These are phyloP conservation scores for Phytophthora constricta DNA, from an alignment of 352 stramenopile species.

Conservation along the genomic window DNA sequence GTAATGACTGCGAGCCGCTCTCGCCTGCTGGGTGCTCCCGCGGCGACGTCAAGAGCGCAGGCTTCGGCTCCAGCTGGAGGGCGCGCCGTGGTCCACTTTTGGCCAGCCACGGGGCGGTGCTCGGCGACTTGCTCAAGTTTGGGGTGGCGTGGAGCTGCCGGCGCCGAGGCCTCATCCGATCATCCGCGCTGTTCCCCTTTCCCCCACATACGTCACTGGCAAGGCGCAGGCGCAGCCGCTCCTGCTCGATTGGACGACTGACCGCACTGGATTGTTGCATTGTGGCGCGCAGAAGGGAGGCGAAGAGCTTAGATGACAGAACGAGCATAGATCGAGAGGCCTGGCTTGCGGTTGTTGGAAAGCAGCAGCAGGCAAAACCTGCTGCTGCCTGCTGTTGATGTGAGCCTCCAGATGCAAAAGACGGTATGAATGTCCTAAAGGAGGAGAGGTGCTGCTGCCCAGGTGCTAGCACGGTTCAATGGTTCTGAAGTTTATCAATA, in stretches of 20 bases:
- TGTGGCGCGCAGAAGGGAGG: constrained; percentile 34
- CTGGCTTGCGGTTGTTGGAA: no score
- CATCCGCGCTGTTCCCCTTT: constrained; percentile 1
- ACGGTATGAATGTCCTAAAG: no score
- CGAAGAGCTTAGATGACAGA: no score
- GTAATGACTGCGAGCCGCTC: constrained; percentile 6
- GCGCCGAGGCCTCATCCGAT: constrained; percentile 2
- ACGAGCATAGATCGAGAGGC: no score
- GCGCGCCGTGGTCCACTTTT: neutral
- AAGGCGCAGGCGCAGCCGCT: constrained; percentile 33
- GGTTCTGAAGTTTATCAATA: no score
- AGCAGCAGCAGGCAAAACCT: no score
- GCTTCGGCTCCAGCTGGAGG: constrained; percentile 2
- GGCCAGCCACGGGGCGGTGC: no score
- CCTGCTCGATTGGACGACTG: constrained; percentile 46
- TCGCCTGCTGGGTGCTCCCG: neutral
- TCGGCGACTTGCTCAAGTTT: neutral
- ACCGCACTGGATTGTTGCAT: constrained; percentile 46
- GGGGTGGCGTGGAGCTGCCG: neutral
- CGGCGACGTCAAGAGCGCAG: neutral
- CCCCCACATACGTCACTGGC: constrained; percentile 19
- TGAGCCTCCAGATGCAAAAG: no score
- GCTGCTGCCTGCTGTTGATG: no score
- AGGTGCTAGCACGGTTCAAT: no score
- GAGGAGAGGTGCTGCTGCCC: no score